Base-by-base conservation (phyloP, 2,329 filamentous ascomycete species). In the Alternaria angustiovoidea region DNA sequence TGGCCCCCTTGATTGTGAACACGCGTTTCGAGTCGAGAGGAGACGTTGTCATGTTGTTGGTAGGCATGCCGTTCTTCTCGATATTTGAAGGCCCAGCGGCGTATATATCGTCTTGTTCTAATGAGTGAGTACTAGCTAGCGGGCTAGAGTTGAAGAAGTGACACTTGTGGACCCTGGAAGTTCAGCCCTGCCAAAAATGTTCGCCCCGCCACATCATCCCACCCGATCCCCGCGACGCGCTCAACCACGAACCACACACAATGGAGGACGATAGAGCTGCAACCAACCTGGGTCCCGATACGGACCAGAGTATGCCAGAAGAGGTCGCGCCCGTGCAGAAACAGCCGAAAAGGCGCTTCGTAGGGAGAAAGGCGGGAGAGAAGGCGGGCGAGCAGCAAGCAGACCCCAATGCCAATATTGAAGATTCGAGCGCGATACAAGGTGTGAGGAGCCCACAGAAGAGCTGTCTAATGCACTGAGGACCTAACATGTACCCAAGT, bases 271-370 rank as follows among this genome's bases (percentile, higher is more conserved):
- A 94, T 74, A 83, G 91, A 68, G 87, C 86, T 32, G 83, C 88
- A 62, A 86, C 88, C 32, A 90, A 93, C 71, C 80, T 94, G 28
- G 91, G 91, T 59, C 84, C 91, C 42, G 88, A 88, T 12, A 85
- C 87, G 52, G 87, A 91, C 65, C 87, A 90, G 41, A 88, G 89
- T 64, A 84, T 86, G 72, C 81, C 76, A 68, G 83, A 80, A 77
- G 85, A 84, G 60, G 78, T 82, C 24, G 79, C 79, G 7, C 68
- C 83, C 20, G 75, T 75, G 1, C 77, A 80, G 49, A 92, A 86
- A 74, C 91, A 94, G 72, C 95, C 95, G 22, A 96, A 92, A 83
- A 94, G 94, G 80, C 88, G 94, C 59, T 99, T 99, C 69, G 90
- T 99, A 18, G 95, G 95, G 30, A 86, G 93, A 67, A 88, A 90